phyloP scores from a whole-genome alignment of 2,329 filamentous ascomycete genomes.

The Daldinia sp. region DNA sequence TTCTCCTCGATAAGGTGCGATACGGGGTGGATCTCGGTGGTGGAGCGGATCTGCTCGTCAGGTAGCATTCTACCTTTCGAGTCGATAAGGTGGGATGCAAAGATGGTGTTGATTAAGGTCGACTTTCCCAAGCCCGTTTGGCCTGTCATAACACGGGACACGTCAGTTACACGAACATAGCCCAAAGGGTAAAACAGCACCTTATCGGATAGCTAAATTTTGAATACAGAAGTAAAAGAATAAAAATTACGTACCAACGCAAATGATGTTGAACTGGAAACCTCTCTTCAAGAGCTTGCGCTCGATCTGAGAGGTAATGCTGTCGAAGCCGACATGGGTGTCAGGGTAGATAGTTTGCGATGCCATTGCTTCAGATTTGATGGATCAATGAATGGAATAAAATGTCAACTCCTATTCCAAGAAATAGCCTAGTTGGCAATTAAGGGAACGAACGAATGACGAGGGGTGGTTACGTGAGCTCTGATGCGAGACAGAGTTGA shows the following conservation, averaged over 20 bases:
- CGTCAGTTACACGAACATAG: conserved; percentile 42
- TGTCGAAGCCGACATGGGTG: conserved; percentile 99
- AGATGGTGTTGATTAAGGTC: conserved; percentile 99
- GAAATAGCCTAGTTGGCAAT: conserved; percentile 48
- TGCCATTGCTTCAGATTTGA: conserved; percentile 63
- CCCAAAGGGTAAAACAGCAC: background rate
- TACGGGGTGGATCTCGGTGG: conserved; percentile 96
- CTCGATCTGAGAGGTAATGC: conserved; percentile 99
- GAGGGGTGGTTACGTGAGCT: conserved; percentile 23
- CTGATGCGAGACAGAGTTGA: conserved; percentile 23
- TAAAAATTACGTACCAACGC: conserved; percentile 79
- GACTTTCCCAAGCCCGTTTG: conserved; percentile 99
- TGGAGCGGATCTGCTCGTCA: conserved; percentile 91
- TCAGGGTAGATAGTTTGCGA: conserved; percentile 82
- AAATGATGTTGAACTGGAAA: conserved; percentile 99
- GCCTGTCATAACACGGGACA: conserved; percentile 63
- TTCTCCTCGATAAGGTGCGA: conserved; percentile 99
- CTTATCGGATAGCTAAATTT: conserved; percentile 3
- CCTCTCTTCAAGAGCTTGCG: conserved; percentile 99
- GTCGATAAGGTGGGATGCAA: conserved; percentile 98
- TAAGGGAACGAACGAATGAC: conserved; percentile 42
- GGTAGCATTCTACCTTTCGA: conserved; percentile 95
- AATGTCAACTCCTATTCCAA: conserved; percentile 49
- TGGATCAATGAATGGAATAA: conserved; percentile 45
- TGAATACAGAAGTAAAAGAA: too few relatives aligned